Percentiles rank a stretch among this genome's conserved stretches.
phyloP scores from a whole-genome alignment of 208 protist species.

The Leishmania arabica region DNA sequence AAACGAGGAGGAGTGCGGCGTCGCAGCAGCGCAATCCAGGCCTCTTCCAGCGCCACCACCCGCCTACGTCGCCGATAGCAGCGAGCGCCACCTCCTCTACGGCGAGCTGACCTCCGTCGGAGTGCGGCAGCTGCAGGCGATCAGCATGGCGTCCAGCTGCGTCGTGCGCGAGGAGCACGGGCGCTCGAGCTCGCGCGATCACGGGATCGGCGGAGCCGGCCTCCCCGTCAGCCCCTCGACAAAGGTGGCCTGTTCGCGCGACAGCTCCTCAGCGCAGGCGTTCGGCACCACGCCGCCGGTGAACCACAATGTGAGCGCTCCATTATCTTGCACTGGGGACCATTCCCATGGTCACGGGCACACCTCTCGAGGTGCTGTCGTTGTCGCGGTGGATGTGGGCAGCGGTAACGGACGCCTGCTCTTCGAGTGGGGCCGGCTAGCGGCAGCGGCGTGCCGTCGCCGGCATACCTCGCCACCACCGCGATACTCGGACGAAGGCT shows the following conservation, averaged over 20 bases:
- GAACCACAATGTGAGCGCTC: background rate
- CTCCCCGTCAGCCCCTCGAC: background rate
- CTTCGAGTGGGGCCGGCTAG: slow-evolving; percentile 71
- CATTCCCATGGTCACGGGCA: background rate
- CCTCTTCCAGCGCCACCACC: slow-evolving; percentile 2
- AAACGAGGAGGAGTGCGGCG: background rate
- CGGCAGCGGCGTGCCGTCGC: slow-evolving; percentile 29
- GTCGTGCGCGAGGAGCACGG: slow-evolving; percentile 16
- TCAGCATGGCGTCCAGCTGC: slow-evolving; percentile 30
- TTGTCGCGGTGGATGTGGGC: slow-evolving; percentile 62
- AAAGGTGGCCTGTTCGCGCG: background rate
- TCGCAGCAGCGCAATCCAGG: background rate
- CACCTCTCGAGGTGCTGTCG: slow-evolving; percentile 20
- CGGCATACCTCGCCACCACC: slow-evolving; percentile 1
- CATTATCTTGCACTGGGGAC: background rate
- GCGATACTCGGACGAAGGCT: background rate
- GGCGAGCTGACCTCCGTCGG: slow-evolving; percentile 74
- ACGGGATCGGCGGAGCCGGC: background rate
- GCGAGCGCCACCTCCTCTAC: slow-evolving; percentile 50
- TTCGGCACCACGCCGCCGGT: background rate
- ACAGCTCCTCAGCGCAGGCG: background rate
- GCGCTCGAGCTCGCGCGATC: slow-evolving; percentile 10
- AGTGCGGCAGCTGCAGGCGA: slow-evolving; percentile 58
- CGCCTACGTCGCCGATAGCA: background rate
- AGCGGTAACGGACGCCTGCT: slow-evolving; percentile 76